Evolutionary conservation across 331 rosid species (phyloP), one percentile per base, ranked within the genome.

Genomic region (Rhamnella rubrinervis): DNA sequence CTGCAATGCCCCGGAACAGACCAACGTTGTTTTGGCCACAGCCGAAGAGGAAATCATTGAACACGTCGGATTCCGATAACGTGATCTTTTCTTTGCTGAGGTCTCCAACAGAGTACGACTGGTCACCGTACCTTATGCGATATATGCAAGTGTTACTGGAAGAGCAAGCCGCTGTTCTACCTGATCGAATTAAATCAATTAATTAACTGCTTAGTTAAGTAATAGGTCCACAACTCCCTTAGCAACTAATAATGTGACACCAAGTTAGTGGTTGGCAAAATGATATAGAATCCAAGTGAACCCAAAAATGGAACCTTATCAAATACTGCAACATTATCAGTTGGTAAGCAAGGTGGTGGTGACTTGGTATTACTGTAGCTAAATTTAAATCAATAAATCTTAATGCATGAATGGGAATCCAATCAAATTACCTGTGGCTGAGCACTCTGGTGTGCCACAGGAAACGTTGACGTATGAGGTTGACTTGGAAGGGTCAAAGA

Each of bases 1-100:
- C 96, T 7, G 97, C 96, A 1, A 85, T 14, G 9, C 88, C 82
- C 0, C 74, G 58, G 17, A 81, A 84, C 26, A 70, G 74, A 12
- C 89, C 89, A 11, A 58, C 44, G 70, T 89, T 92, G 70, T 84
- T 28, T 35, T 86, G 84, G 76, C 98, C 93, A 23, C 97, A 92
- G 4, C 96, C 96, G 52, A 88, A 86, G 44, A 89, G 72, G 68
- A 84, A 87, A 41, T 63, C 26, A 0, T 69, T 19, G 19, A 90
- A 5, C 10, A 76, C 56, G 17, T 88, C 87, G 0, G 65, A 61
- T 2, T 84, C 0, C 0, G 90, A 40, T 1, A 92, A 20, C 0
- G 77, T 73, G 3, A 92, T 73, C 7, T 41, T 83, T 56, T 92
- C 98, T 7, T 60, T 83, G 8, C 79, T 74, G 8, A 86, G 83